phyloP scores from a whole-genome alignment of 2,329 filamentous ascomycete species.

The Pseudocercospora musae region DNA sequence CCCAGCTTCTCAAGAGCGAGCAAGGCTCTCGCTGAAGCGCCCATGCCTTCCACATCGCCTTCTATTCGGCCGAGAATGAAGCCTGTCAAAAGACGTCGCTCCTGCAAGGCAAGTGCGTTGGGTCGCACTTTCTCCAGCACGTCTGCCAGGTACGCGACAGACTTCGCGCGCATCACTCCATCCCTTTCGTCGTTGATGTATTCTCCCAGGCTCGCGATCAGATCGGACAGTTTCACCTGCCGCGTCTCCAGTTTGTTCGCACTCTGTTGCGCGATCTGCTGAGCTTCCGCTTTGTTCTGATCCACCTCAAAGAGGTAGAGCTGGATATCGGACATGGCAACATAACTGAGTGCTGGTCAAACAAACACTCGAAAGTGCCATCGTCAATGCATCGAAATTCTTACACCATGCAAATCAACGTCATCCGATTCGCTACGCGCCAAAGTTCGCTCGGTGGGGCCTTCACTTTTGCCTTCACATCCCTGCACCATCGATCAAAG shows the following conservation, averaged over 20 bases:
- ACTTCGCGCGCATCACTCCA: conserved; percentile 56
- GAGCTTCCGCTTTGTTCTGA: conserved; percentile 47
- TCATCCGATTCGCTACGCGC: background rate
- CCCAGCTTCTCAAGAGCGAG: conserved; percentile 58
- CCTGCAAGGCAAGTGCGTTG: conserved; percentile 58
- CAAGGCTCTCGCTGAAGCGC: conserved; percentile 57
- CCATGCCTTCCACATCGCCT: conserved; percentile 52
- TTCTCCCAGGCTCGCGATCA: conserved; percentile 63
- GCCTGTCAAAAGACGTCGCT: conserved; percentile 58
- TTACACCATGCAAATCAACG: background rate
- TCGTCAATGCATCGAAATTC: background rate
- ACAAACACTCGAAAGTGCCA: background rate
- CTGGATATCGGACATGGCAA: conserved; percentile 51
- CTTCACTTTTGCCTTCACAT: background rate
- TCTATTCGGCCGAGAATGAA: conserved; percentile 65
- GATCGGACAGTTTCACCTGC: conserved; percentile 58
- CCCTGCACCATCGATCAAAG: background rate
- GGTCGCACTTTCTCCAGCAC: conserved; percentile 50
- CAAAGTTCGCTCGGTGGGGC: background rate
- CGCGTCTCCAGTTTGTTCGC: conserved; percentile 54
- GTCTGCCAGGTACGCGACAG: conserved; percentile 51
- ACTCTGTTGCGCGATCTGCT: conserved; percentile 42
- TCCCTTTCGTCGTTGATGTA: conserved; percentile 65
- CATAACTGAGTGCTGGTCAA: conserved; percentile 15
- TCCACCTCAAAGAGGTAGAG: conserved; percentile 51